These are phyloP conservation scores for Lizonia empirigonia DNA, from an alignment of 2,329 filamentous ascomycete species.

Conservation along the genomic window DNA sequence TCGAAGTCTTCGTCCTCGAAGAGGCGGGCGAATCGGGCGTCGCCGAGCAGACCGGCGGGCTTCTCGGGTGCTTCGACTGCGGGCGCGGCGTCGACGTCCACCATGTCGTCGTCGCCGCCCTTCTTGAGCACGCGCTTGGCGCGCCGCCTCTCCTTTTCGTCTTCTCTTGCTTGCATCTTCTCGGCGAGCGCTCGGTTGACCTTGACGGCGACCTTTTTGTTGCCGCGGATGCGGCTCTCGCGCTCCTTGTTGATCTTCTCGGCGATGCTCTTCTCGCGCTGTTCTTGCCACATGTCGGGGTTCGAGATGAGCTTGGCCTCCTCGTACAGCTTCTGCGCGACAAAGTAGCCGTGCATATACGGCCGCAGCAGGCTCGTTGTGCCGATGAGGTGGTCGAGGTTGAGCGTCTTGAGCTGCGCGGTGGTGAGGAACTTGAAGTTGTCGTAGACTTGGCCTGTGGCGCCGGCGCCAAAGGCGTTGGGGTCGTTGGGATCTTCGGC, in stretches of 20 bases:
- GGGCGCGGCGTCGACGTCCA: constrained; percentile 34
- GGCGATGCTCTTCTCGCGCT: constrained; percentile 86
- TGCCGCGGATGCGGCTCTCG: constrained; percentile 90
- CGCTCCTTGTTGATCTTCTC: constrained; percentile 97
- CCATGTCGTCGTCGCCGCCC: constrained; percentile 60
- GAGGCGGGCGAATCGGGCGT: constrained; percentile 83
- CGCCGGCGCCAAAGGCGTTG: constrained; percentile 59
- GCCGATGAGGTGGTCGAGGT: constrained; percentile 85
- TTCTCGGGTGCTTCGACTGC: constrained; percentile 39
- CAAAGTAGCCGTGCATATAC: constrained; percentile 99
- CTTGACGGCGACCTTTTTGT: constrained; percentile 88
- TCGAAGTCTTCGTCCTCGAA: constrained; percentile 94
- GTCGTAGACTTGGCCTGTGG: constrained; percentile 84
- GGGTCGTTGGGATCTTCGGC: constrained; percentile 76
- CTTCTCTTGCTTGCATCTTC: constrained; percentile 68
- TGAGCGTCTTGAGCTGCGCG: constrained; percentile 82
- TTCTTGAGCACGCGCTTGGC: constrained; percentile 61
- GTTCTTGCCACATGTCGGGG: constrained; percentile 91
- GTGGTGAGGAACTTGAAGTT: constrained; percentile 98
- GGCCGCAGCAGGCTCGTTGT: constrained; percentile 87
- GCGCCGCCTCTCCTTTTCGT: constrained; percentile 63
- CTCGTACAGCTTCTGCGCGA: constrained; percentile 92
- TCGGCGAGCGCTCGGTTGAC: constrained; percentile 81
- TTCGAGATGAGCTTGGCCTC: constrained; percentile 92
- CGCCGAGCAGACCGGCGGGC: constrained; percentile 68